Conservation (phyloP, 2,329 filamentous ascomycete genomes). For the Rhinocladiella mackenziei region DNA sequence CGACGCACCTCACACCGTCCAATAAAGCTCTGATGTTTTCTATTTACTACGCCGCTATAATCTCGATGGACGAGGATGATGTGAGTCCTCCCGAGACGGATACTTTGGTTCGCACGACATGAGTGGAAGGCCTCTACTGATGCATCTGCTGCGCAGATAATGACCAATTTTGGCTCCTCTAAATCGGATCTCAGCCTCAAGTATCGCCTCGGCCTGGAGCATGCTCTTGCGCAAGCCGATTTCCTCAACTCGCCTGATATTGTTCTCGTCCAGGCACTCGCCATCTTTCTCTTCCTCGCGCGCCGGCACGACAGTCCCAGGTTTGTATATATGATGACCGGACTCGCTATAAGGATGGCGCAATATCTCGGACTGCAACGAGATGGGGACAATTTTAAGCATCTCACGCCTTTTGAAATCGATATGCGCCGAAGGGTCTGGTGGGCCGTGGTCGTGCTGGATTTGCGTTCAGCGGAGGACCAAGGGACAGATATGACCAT, state of each 20-base stretch:
- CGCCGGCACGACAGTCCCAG: slow-evolving; percentile 46
- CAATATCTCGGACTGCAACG: slow-evolving; percentile 37
- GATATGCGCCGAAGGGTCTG: slow-evolving; percentile 38
- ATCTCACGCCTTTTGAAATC: slow-evolving; percentile 50
- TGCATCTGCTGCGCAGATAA: slow-evolving; percentile 6
- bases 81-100: slow-evolving; percentile 35
- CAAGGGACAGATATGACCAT: slow-evolving; percentile 61
- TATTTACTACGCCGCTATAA: slow-evolving; percentile 55
- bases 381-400: slow-evolving; percentile 48
- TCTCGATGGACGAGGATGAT: slow-evolving; percentile 57
- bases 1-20: slow-evolving; percentile 37
- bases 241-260: slow-evolving; percentile 54
- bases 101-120: neutral
- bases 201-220: slow-evolving; percentile 53
- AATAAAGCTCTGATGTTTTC: slow-evolving; percentile 55
- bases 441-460: slow-evolving; percentile 48
- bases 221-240: slow-evolving; percentile 52
- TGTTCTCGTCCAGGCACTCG: slow-evolving; percentile 53
- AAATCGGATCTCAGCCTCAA: slow-evolving; percentile 46
- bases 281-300: slow-evolving; percentile 53
- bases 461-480: slow-evolving; percentile 58
- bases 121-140: slow-evolving; percentile 5
- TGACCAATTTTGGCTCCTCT: slow-evolving; percentile 39
- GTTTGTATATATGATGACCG: slow-evolving; percentile 42
- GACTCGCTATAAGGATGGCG: slow-evolving; percentile 40